Conservation (phyloP, 352 stramenopile genomes). For the Phytophthora pseudosyringae region DNA sequence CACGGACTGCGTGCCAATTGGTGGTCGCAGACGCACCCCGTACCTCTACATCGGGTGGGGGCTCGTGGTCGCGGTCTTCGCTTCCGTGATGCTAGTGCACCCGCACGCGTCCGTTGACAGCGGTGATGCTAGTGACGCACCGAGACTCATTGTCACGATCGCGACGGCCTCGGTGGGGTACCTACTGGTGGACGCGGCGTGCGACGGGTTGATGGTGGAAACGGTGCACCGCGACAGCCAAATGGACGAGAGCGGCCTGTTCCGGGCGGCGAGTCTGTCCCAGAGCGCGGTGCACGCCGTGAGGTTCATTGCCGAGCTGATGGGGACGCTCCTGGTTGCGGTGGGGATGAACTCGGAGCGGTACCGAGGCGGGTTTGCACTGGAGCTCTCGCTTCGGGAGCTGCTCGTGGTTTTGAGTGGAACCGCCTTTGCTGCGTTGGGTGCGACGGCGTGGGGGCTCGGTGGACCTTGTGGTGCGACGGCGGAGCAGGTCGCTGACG, state of each 20-base stretch:
- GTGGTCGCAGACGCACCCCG: conserved; percentile 63
- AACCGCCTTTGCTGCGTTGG: conserved; percentile 41
- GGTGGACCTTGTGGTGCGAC: conserved; percentile 22
- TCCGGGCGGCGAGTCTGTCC: conserved; percentile 29
- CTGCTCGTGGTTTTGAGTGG: conserved; percentile 47
- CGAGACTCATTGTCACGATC: conserved; percentile 59
- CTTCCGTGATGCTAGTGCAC: conserved; percentile 29
- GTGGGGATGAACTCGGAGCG: conserved; percentile 65
- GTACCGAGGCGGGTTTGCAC: conserved; percentile 60
- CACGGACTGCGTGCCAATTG: conserved; percentile 65
- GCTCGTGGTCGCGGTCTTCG: conserved; percentile 51
- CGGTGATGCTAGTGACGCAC: conserved; percentile 26
- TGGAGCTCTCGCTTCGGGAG: conserved; percentile 45
- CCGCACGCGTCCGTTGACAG: conserved; percentile 18
- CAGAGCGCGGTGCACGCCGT: conserved; percentile 67
- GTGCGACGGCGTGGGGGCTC: conserved; percentile 49
- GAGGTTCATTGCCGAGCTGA: conserved; percentile 60
- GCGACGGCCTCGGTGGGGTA: conserved; percentile 57
- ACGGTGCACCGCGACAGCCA: conserved; percentile 68
- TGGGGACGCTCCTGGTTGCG: conserved; percentile 60
- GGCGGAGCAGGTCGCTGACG: background rate
- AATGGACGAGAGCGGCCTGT: conserved; percentile 2
- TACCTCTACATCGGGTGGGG: conserved; percentile 75
- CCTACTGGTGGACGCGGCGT: conserved; percentile 69
- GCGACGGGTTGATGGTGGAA: conserved; percentile 83